Conservation (phyloP, 169 alveolate genomes). For the Babesia bigemina region DNA sequence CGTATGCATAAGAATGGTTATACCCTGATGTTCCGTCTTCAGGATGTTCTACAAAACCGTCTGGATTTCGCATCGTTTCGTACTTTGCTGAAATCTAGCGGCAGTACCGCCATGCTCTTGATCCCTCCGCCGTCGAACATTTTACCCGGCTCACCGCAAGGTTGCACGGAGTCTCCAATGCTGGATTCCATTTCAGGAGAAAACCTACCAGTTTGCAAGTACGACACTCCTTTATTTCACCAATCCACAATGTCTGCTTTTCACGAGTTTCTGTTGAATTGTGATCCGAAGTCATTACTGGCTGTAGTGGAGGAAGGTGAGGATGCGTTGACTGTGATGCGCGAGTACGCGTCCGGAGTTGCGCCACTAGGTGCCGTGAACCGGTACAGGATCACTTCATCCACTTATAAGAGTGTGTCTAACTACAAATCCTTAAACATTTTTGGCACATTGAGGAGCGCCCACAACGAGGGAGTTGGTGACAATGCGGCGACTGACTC, state of each 20-base stretch:
- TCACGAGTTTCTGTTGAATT: background rate
- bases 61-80: conserved; percentile 20
- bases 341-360: background rate
- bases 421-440: conserved; percentile 13
- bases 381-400: conserved; percentile 1
- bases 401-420: background rate
- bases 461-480: background rate
- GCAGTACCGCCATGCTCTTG: conserved; percentile 8
- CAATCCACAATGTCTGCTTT: conserved; percentile 26
- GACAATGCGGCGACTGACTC: background rate
- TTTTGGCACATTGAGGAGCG: conserved; percentile 5
- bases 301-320: conserved; percentile 26
- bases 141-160: conserved; percentile 21
- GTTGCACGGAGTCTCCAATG: conserved; percentile 36
- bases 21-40: conserved; percentile 8
- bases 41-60: conserved; percentile 15
- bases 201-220: background rate
- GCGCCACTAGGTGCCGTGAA: background rate
- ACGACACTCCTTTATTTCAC: conserved; percentile 9
- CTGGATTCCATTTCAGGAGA: background rate
- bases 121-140: conserved; percentile 22
- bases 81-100: conserved; percentile 10
- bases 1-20: conserved; percentile 7
- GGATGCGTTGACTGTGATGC: background rate
- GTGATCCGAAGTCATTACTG: conserved; percentile 9